phyloP scores from a whole-genome alignment of 352 stramenopile genomes.

The Phytophthora citricola region DNA sequence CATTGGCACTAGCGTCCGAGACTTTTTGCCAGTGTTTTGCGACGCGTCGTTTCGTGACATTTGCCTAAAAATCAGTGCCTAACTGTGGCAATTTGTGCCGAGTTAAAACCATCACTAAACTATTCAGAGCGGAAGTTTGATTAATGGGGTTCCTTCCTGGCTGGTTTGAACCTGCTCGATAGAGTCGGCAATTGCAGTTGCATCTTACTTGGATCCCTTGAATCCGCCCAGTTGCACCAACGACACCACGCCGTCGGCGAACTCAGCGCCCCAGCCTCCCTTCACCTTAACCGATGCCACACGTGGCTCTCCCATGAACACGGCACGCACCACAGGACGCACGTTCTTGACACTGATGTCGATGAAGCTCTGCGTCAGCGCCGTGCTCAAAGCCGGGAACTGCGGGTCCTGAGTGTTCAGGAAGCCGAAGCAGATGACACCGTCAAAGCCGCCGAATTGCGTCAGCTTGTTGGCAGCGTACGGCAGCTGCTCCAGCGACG shows the following conservation, averaged over 20 bases:
- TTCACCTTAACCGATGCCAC: slow-evolving; percentile 84
- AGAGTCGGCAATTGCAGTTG: neutral
- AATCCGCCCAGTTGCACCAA: slow-evolving; percentile 78
- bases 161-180: neutral
- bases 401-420: slow-evolving; percentile 73
- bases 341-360: slow-evolving; percentile 86
- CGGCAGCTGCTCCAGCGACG: slow-evolving; percentile 78
- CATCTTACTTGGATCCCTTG: slow-evolving; percentile 38
- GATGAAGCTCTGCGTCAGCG: slow-evolving; percentile 79
- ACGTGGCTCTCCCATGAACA: slow-evolving; percentile 82
- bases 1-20: slow-evolving; percentile 10
- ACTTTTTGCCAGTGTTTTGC: neutral
- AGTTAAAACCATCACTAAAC: no score
- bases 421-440: slow-evolving; percentile 82
- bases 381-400: slow-evolving; percentile 60
- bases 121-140: neutral
- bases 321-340: slow-evolving; percentile 75
- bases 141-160: neutral
- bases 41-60: slow-evolving; percentile 13
- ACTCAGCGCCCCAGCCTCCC: slow-evolving; percentile 73
- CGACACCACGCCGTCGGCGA: slow-evolving; percentile 64
- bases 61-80: no score
- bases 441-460: slow-evolving; percentile 75
- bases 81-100: no score
- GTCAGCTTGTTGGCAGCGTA: slow-evolving; percentile 88